Evolutionary conservation across 129 eudicot species (phyloP).

Genomic region (Flaveria sonorensis): DNA sequence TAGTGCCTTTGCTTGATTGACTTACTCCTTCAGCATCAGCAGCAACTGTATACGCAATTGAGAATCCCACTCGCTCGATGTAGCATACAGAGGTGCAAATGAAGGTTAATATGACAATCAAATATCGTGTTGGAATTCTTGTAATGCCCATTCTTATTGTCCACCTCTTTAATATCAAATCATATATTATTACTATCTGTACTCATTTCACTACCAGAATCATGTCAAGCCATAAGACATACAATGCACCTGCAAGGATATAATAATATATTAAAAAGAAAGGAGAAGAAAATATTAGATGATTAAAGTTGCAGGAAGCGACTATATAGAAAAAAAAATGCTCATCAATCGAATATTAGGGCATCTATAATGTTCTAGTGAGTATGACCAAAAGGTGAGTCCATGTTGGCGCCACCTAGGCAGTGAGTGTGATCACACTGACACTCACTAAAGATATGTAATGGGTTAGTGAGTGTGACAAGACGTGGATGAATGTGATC

Average conservation of each 20-base stretch:
- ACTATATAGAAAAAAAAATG: neutral
- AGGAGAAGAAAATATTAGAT: neutral
- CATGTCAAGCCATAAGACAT: slow-evolving; percentile 1
- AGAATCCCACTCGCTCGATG: slow-evolving; percentile 90
- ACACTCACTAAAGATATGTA: too few relatives aligned
- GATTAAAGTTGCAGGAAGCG: neutral
- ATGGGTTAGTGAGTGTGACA: too few relatives aligned
- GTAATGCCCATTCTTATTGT: slow-evolving; percentile 45
- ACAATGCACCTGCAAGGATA: slow-evolving; percentile 27
- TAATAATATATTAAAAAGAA: slow-evolving; percentile 1
- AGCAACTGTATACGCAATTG: slow-evolving; percentile 90
- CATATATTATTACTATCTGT: slow-evolving; percentile 8
- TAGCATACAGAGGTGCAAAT: slow-evolving; percentile 88
- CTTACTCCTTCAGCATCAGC: slow-evolving; percentile 92
- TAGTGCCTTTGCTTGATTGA: slow-evolving; percentile 87
- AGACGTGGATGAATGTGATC: too few relatives aligned
- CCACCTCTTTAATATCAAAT: slow-evolving; percentile 13
- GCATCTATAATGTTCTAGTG: too few relatives aligned
- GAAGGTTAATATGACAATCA: slow-evolving; percentile 86
- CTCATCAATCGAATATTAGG: neutral
- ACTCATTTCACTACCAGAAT: slow-evolving; percentile 10
- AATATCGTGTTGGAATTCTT: slow-evolving; percentile 67
- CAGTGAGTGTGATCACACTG: too few relatives aligned
- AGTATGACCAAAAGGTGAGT: too few relatives aligned
- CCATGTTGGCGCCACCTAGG: too few relatives aligned